These are phyloP conservation scores for Coccomyxa subellipsoidea DNA, from an alignment of 163 green algal genomes.

Conservation along the genomic window DNA sequence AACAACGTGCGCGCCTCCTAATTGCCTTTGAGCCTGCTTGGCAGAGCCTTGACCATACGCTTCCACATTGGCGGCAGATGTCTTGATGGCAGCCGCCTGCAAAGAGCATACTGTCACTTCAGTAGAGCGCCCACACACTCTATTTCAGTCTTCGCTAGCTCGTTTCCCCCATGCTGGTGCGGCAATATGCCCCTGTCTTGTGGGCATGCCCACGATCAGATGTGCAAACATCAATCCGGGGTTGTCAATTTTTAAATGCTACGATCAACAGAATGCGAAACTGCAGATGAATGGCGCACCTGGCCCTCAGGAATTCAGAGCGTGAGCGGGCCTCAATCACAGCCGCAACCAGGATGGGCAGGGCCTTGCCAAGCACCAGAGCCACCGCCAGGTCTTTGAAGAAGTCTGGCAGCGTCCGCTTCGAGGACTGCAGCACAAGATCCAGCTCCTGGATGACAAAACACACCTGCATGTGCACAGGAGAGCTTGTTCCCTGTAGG, in stretches of 20 bases:
- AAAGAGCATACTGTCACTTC: too few relatives aligned
- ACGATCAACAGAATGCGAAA: too few relatives aligned
- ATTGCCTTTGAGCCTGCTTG: background rate
- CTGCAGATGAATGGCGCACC: background rate
- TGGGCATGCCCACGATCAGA: too few relatives aligned
- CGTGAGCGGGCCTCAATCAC: background rate
- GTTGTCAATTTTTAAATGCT: too few relatives aligned
- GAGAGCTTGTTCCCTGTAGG: background rate
- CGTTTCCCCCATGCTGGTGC: too few relatives aligned
- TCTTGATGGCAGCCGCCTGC: background rate
- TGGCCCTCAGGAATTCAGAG: background rate
- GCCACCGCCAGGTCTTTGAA: background rate
- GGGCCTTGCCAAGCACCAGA: background rate
- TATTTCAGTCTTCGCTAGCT: too few relatives aligned
- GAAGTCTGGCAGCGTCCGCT: background rate
- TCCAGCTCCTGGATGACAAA: slow-evolving; percentile 1
- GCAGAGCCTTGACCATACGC: background rate
- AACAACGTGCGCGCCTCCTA: too few relatives aligned
- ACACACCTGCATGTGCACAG: background rate
- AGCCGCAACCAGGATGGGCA: background rate
- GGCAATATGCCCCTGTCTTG: too few relatives aligned
- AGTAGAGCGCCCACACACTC: too few relatives aligned
- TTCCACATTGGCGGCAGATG: background rate
- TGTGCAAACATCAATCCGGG: too few relatives aligned
- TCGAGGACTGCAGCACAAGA: background rate